Evolutionary conservation across 257 asterid species (phyloP), one percentile per base, ranked within the genome.

Genomic region (Jaltomata sinuosa): DNA sequence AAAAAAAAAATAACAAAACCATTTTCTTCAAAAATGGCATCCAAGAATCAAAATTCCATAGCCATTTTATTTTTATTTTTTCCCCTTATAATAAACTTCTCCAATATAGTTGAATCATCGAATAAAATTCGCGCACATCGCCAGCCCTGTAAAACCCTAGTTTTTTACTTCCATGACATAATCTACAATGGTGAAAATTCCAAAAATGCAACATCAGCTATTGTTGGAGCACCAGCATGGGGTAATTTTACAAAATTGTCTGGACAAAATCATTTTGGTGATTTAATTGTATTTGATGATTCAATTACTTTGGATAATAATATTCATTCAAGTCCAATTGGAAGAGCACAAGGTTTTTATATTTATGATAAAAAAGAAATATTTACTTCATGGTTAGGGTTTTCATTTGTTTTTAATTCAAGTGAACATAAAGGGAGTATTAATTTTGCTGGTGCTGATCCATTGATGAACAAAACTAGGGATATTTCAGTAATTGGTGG

Each of bases 401-500:
- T 95, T 74, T 91, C 98, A 0, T 93, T 94, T 36, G 89, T 88
- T 19, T 91, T 95, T 83, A 95, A 95, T 81, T 90, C 97, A 1
- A 93, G 93, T 0, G 54, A 87, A 6, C 91, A 91, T 81, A 81
- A 72, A 80, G 98, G 99, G 1, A 82, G 92, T 64, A 68, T 94
- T 3, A 94, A 90, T 69, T 94, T 95, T n/a, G 92, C 91, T 1
- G 97, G 98, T 1, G 94, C 94, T 2, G 97, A 95, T 54, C 99
- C 97, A 16, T 32, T 94, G 84, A 88, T 92, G 94, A 90, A 92
- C 83, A 91, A 92, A 93, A 90, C 93, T 0, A 92, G 98, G 90
- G 98, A 95, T 78, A 82, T 95, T 52, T 93, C 97, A 50, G 97
- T 95, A 4, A 83, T 95, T 11, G 99, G 99, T 2, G 98, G 99